Evolutionary conservation across 768 basidiomycete species (phyloP).

Genomic region (Coprinopsis cinerea): DNA sequence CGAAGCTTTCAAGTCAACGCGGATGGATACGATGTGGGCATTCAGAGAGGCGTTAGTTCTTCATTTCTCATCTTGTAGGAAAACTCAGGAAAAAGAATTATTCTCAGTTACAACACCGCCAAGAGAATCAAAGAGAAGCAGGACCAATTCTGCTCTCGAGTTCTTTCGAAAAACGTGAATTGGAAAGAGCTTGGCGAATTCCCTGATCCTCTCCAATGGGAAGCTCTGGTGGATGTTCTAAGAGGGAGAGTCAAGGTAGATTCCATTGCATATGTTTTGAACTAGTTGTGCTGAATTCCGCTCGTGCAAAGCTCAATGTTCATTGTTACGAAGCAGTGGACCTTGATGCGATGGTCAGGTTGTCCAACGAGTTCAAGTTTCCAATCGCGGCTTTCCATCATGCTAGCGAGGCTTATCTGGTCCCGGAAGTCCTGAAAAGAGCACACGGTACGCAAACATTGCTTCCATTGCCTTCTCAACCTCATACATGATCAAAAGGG

Average conservation of each 20-base stretch:
- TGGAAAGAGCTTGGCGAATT: conserved; percentile 51
- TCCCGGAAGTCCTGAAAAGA: conserved; percentile 69
- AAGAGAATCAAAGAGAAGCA: conserved; percentile 60
- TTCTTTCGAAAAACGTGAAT: conserved; percentile 30
- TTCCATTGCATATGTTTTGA: not conserved
- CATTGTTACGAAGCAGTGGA: conserved; percentile 64
- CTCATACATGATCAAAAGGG: conserved; percentile 30
- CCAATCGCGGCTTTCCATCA: conserved; percentile 73
- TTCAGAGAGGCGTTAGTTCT: conserved; percentile 55
- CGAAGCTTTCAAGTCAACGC: conserved; percentile 33
- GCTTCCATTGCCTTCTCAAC: not conserved
- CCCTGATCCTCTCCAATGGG: conserved; percentile 73
- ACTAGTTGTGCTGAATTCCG: not conserved
- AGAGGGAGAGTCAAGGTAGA: conserved; percentile 70
- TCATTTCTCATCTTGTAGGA: not conserved
- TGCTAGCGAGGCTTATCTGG: conserved; percentile 78
- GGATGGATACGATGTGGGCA: conserved; percentile 69
- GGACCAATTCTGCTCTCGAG: conserved; percentile 59
- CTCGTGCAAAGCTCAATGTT: conserved; percentile 40
- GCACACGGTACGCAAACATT: conserved; percentile 46
- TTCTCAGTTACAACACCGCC: conserved; percentile 53
- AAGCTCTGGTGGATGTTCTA: conserved; percentile 71
- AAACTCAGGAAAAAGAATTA: not conserved
- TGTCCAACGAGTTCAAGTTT: conserved; percentile 83
- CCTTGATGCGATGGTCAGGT: conserved; percentile 63